A percentile compares a stretch with the other conserved stretches of the same genome.
phyloP scores from a whole-genome alignment of 805 yeast genomes.

The Sporopachydermia lactativora region DNA sequence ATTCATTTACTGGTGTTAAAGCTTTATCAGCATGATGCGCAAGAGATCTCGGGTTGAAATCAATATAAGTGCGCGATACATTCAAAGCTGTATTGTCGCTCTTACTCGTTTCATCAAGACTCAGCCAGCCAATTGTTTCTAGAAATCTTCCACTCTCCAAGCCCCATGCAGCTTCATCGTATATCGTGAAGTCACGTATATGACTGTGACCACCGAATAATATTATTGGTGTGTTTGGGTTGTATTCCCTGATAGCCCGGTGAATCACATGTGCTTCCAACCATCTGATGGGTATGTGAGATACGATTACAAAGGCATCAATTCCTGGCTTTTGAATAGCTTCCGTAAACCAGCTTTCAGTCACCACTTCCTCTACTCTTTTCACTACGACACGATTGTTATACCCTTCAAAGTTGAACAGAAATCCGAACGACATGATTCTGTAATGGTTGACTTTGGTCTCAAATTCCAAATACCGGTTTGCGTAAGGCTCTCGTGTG shows the following conservation, averaged over 20 bases:
- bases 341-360: constrained; percentile 52
- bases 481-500: constrained; percentile 49
- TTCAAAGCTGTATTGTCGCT: constrained; percentile 13
- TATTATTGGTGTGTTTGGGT: constrained; percentile 56
- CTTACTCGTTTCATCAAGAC: constrained; percentile 28
- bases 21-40: constrained; percentile 36
- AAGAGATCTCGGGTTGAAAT: constrained; percentile 65
- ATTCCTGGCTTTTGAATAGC: constrained; percentile 26
- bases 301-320: constrained; percentile 58
- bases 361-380: constrained; percentile 37
- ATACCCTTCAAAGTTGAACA: constrained; percentile 58
- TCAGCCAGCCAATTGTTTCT: constrained; percentile 85
- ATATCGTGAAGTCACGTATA: constrained; percentile 63
- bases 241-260: constrained; percentile 34
- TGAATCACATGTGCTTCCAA: constrained; percentile 36
- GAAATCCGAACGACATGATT: constrained; percentile 59
- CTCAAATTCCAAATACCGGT: constrained; percentile 45
- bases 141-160: constrained; percentile 89
- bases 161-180: constrained; percentile 57
- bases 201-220: constrained; percentile 94
- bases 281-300: constrained; percentile 72
- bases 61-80: constrained; percentile 60
- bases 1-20: constrained; percentile 14
- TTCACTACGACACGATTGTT: constrained; percentile 52
- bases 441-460: constrained; percentile 39